phyloP scores from a whole-genome alignment of 169 alveolate genomes.

The Plasmodium gonderi region DNA sequence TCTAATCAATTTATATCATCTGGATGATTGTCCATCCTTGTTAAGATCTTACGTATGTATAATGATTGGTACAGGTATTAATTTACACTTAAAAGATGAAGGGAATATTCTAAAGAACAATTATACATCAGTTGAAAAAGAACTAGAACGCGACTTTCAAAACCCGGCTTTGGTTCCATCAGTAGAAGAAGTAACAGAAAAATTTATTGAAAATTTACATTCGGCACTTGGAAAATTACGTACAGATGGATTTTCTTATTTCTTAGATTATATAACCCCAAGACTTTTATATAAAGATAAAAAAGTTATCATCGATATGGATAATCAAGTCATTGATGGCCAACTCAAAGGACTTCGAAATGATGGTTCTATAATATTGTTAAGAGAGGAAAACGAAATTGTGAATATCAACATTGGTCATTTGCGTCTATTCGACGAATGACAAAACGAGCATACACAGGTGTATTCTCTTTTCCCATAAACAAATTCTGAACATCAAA shows the following conservation, averaged over 20 bases:
- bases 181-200: conserved; percentile 21
- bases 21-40: neutral
- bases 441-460: neutral
- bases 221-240: neutral
- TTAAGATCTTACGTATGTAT: conserved; percentile 7
- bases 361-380: conserved; percentile 41
- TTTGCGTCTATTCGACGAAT: neutral
- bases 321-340: conserved; percentile 6
- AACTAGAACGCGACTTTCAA: conserved; percentile 5
- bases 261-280: conserved; percentile 26
- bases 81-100: conserved; percentile 14
- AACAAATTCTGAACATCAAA: too few species aligned
- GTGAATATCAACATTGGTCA: conserved; percentile 29
- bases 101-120: conserved; percentile 11
- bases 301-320: conserved; percentile 33
- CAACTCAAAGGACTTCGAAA: conserved; percentile 18
- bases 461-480: too few species aligned
- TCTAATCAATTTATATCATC: conserved; percentile 21
- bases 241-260: conserved; percentile 20
- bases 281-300: conserved; percentile 36
- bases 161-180: neutral
- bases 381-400: conserved; percentile 13
- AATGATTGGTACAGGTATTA: conserved; percentile 46
- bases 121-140: conserved; percentile 41
- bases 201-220: neutral